Percentiles rank a stretch among this genome's conserved stretches.
Evolutionary conservation across 176 grass and related monocot species (phyloP).

Genomic region (Puya raimondii): DNA sequence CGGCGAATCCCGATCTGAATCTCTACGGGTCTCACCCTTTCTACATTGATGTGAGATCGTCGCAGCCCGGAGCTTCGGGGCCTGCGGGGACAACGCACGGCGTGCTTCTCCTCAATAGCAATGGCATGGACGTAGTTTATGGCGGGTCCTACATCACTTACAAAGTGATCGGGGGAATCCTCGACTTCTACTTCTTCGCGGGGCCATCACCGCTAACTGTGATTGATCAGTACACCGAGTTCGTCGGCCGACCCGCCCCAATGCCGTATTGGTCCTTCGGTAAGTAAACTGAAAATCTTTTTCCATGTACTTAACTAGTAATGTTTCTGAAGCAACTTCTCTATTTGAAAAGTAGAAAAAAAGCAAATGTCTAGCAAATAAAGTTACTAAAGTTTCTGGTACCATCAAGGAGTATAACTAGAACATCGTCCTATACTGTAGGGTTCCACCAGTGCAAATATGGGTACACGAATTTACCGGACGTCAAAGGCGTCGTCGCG

Average conservation of each 20-base stretch:
- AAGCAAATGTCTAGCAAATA: no score
- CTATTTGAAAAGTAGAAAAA: not conserved
- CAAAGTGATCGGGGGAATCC: constrained; percentile 77
- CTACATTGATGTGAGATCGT: constrained; percentile 69
- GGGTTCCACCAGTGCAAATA: constrained; percentile 84
- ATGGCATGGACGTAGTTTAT: constrained; percentile 82
- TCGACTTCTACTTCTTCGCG: constrained; percentile 86
- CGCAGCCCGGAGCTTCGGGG: not conserved
- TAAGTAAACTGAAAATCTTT: not conserved
- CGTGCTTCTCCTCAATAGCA: constrained; percentile 86
- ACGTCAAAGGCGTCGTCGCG: constrained; percentile 58
- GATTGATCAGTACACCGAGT: constrained; percentile 76
- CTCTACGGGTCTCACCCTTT: constrained; percentile 85
- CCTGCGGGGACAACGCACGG: constrained; percentile 36
- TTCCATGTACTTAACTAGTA: not conserved
- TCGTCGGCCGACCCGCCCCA: constrained; percentile 56
- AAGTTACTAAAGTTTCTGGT: no score
- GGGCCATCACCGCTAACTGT: constrained; percentile 53
- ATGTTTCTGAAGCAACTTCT: not conserved
- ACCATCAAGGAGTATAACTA: no score
- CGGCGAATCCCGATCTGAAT: constrained; percentile 30
- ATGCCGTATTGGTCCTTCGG: constrained; percentile 96
- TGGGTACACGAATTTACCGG: constrained; percentile 54
- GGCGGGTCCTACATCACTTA: constrained; percentile 56
- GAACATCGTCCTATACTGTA: not conserved